Percentiles rank a stretch among this genome's conserved stretches.
phyloP scores from a whole-genome alignment of 345 rosid genomes.

The Brassica nigra region DNA sequence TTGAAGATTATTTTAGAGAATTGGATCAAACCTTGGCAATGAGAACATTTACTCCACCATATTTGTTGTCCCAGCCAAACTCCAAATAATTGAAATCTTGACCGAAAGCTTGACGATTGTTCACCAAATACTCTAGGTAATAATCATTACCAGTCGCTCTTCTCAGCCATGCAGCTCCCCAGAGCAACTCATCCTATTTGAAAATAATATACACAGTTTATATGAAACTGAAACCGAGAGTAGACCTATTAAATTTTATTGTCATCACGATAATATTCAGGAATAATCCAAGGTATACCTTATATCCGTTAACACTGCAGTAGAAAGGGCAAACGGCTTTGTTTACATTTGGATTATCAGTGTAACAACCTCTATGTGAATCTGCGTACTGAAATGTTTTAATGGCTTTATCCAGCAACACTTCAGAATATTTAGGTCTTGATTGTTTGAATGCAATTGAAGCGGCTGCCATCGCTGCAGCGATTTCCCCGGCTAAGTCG shows the following conservation, averaged over 20 bases:
- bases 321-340: conserved; percentile 73
- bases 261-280: neutral
- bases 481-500: conserved; percentile 77
- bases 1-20: neutral
- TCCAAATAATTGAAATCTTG: conserved; percentile 38
- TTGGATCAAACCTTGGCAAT: conserved; percentile 53
- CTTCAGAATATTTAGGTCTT: conserved; percentile 46
- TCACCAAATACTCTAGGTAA: conserved; percentile 46
- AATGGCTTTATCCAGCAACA: conserved; percentile 51
- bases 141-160: conserved; percentile 52
- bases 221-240: neutral
- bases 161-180: conserved; percentile 88
- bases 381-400: conserved; percentile 77
- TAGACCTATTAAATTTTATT: neutral
- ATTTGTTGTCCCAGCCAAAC: conserved; percentile 86
- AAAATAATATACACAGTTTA: neutral
- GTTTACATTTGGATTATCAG: conserved; percentile 38
- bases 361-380: conserved; percentile 56
- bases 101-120: conserved; percentile 31
- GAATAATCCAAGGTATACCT: conserved; percentile 41
- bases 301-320: conserved; percentile 61
- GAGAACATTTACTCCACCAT: conserved; percentile 69
- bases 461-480: conserved; percentile 82
- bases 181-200: conserved; percentile 75
- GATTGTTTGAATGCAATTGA: conserved; percentile 58